These are phyloP conservation scores for Ophiosphaerella narmari DNA, from an alignment of 2,329 filamentous ascomycete genomes.

Conservation along the genomic window DNA sequence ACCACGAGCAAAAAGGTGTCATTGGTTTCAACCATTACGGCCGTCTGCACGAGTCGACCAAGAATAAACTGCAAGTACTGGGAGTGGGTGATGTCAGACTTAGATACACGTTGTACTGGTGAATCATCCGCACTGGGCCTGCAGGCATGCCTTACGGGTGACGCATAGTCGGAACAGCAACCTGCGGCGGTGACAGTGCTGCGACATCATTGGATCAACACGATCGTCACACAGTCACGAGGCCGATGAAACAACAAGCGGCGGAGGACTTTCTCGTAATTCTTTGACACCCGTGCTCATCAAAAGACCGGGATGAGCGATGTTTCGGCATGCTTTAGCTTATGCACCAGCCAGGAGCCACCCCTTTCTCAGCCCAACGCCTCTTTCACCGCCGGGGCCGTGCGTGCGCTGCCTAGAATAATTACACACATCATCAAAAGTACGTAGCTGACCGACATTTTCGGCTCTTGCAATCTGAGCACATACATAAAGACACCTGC, in stretches of 20 bases:
- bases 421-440: constrained; percentile 48
- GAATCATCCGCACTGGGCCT: constrained; percentile 19
- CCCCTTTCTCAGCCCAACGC: constrained; percentile 48
- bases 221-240: constrained; percentile 47
- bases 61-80: constrained; percentile 26
- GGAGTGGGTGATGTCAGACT: constrained; percentile 41
- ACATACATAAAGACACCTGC: constrained; percentile 47
- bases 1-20: constrained; percentile 30
- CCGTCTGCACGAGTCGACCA: constrained; percentile 39
- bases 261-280: constrained; percentile 43
- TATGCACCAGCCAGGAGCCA: constrained; percentile 45
- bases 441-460: constrained; percentile 49
- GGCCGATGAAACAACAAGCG: constrained; percentile 47
- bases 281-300: constrained; percentile 38
- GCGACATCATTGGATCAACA: constrained; percentile 41
- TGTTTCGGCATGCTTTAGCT: constrained; percentile 45
- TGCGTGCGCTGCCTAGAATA: constrained; percentile 41
- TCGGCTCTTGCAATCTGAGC: constrained; percentile 40
- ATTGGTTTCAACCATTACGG: constrained; percentile 35
- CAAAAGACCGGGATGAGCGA: constrained; percentile 42
- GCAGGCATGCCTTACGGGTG: constrained; percentile 20
- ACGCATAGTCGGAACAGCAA: constrained; percentile 28
- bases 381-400: constrained; percentile 48
- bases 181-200: constrained; percentile 26
- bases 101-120: constrained; percentile 16